These are phyloP conservation scores for Fusarium vanettenii DNA, from an alignment of 2,329 filamentous ascomycete genomes.

Conservation along the genomic window DNA sequence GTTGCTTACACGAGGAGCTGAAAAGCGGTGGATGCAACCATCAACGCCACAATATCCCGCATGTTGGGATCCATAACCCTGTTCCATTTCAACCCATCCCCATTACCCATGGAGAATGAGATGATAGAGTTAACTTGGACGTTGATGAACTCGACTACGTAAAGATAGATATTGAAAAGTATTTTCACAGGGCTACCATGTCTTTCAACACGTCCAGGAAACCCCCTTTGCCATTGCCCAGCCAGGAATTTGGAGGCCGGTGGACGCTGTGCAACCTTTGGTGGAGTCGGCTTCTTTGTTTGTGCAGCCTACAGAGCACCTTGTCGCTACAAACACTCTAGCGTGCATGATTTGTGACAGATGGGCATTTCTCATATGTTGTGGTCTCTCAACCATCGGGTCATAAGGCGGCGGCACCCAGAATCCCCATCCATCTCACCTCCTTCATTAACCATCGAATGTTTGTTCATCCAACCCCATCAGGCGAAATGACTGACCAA, in stretches of 20 bases:
- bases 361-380: background rate
- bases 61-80: background rate
- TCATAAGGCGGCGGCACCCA: background rate
- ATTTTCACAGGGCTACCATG: background rate
- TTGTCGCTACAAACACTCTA: background rate
- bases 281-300: background rate
- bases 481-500: background rate
- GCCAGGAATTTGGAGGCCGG: background rate
- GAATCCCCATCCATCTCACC: background rate
- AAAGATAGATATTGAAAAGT: background rate
- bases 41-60: background rate
- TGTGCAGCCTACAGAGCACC: background rate
- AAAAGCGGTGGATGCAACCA: background rate
- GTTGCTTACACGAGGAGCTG: background rate
- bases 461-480: background rate
- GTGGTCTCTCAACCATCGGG: background rate
- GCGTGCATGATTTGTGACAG: background rate
- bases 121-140: background rate
- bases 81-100: background rate
- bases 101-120: background rate
- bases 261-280: conserved; percentile 6
- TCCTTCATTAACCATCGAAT: background rate
- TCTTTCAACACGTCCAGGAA: background rate
- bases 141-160: background rate
- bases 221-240: background rate